These are phyloP conservation scores for Emericellopsis terricola DNA, from an alignment of 495 filamentous ascomycete genomes.

Conservation along the genomic window DNA sequence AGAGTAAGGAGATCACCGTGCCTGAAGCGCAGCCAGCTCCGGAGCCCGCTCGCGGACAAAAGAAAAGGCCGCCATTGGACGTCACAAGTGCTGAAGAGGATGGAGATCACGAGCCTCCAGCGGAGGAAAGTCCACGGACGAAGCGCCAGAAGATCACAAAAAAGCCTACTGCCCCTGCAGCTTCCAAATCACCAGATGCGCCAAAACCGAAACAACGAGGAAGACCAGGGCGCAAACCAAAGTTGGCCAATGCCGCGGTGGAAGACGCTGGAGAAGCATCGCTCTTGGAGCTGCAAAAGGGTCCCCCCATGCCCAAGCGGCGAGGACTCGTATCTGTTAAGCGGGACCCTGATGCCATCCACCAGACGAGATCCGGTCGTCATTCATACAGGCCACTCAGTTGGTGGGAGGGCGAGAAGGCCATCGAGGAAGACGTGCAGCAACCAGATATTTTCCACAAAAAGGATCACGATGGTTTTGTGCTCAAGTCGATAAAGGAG, in stretches of 20 bases:
- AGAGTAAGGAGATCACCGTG: constrained; percentile 2
- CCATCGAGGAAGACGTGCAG: constrained; percentile 41
- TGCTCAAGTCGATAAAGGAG: constrained; percentile 50
- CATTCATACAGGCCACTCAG: constrained; percentile 55
- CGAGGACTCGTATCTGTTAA: constrained; percentile 56
- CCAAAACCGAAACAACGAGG: constrained; percentile 8
- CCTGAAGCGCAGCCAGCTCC: not conserved
- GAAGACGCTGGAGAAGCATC: constrained; percentile 21
- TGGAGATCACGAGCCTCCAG: constrained; percentile 11
- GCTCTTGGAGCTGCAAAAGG: constrained; percentile 18
- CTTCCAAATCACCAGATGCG: constrained; percentile 3
- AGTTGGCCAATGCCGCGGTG: constrained; percentile 4
- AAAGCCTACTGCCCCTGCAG: constrained; percentile 5
- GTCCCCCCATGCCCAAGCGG: constrained; percentile 33
- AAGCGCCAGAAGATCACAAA: constrained; percentile 2
- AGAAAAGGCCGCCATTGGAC: not conserved
- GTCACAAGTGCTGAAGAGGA: constrained; percentile 1
- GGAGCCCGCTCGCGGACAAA: not conserved
- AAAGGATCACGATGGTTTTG: constrained; percentile 15
- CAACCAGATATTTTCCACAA: constrained; percentile 16
- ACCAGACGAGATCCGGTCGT: constrained; percentile 33
- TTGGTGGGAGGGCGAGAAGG: constrained; percentile 71
- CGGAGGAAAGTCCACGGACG: constrained; percentile 5
- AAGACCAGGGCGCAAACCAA: constrained; percentile 9
- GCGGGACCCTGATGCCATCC: constrained; percentile 36